Evolutionary conservation across 768 basidiomycete species (phyloP), one percentile per base, ranked within the genome.

Genomic region (Tricholomella constricta): DNA sequence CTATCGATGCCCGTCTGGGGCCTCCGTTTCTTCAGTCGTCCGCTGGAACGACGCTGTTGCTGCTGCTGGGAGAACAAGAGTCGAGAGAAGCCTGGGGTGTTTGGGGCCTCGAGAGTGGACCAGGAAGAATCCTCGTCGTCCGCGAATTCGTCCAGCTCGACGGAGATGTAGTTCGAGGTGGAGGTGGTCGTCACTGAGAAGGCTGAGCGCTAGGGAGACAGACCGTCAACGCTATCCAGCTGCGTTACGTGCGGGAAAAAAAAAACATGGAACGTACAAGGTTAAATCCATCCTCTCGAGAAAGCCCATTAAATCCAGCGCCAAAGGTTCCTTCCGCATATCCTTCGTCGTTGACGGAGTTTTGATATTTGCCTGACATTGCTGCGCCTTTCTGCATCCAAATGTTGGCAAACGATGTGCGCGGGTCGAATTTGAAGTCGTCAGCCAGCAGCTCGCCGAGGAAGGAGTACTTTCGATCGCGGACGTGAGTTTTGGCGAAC

Each of bases 181-280:
- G 65, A 64, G 15, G 62, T 65, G 11, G 64, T 64, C 9, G 62
- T 60, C 7, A 57, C 60, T 5, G 64, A 65, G 27, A 62, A 64
- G 10, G 56, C 44, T 26, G 64, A 65, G 35, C 59, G 46, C 64
- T 65, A n/a, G n/a, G n/a, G 38, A 12, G n/a, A 14, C 20, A 22
- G 14, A 12, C 14, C 2, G 14, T 23, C 5, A 22, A n/a, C n/a
- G n/a, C n/a, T n/a, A n/a, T n/a, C n/a, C n/a, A n/a, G n/a, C n/a
- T n/a, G n/a, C n/a, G n/a, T n/a, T n/a, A n/a, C n/a, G n/a, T n/a
- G n/a, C n/a, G n/a, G n/a, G n/a, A n/a, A n/a, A n/a, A n/a, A n/a
- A n/a, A n/a, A 12, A 1, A 25, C 41, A 14, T 3, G 15, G 3
- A 2, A 53, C 61, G 48, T 38, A 62, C 61, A 10, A 62, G 44